Conservation (phyloP, 345 rosid species). For the Sisymbrium irio region DNA sequence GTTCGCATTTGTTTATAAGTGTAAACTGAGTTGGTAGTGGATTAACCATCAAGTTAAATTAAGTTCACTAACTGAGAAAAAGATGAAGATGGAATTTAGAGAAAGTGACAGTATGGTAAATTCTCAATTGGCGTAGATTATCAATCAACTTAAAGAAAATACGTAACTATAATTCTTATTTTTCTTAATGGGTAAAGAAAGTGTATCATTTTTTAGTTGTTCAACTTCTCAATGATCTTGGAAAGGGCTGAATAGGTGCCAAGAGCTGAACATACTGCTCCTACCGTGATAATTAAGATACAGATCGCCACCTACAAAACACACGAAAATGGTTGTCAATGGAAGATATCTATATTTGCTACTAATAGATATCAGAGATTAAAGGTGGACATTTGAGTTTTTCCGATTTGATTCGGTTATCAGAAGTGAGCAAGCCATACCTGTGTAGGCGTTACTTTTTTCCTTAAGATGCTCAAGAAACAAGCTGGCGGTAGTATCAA, state of each 20-base stretch:
- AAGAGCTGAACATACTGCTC: conserved; percentile 54
- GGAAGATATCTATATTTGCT: background rate
- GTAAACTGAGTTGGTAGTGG: background rate
- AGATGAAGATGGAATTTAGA: background rate
- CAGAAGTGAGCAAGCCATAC: conserved; percentile 31
- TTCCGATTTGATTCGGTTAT: background rate
- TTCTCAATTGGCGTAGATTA: background rate
- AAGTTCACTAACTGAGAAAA: background rate
- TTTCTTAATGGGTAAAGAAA: background rate
- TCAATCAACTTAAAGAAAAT: background rate
- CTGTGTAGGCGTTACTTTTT: conserved; percentile 55
- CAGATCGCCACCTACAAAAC: conserved; percentile 51
- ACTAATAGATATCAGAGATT: background rate
- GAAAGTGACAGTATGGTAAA: background rate
- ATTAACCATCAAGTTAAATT: background rate
- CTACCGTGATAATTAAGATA: conserved; percentile 58
- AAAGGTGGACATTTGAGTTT: background rate
- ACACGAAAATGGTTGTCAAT: background rate
- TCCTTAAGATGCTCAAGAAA: conserved; percentile 73
- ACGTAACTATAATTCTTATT: background rate
- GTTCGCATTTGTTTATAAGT: background rate
- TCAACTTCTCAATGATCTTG: conserved; percentile 55
- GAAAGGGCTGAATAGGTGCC: conserved; percentile 74
- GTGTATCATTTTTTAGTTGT: conserved; percentile 28
- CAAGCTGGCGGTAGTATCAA: conserved; percentile 91